These are phyloP conservation scores for Phaseolus coccineus DNA, from an alignment of 331 rosid species.

Conservation along the genomic window DNA sequence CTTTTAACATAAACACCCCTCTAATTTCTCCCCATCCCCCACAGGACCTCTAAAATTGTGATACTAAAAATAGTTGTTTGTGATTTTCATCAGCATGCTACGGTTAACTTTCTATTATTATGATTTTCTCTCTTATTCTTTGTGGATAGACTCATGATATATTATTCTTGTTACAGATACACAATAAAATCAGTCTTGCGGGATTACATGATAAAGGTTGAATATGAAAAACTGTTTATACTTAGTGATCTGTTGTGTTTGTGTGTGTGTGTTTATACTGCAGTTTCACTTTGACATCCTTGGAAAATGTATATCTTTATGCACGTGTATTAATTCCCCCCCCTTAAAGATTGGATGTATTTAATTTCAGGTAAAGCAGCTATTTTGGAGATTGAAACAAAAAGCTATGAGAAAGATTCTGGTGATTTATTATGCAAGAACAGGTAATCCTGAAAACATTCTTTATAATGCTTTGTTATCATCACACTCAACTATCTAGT, in stretches of 20 bases:
- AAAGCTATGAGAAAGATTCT: constrained; percentile 77
- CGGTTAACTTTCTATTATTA: not conserved
- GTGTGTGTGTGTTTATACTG: constrained; percentile 11
- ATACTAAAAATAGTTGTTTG: constrained; percentile 17
- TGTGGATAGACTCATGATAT: constrained; percentile 38
- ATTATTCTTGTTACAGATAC: constrained; percentile 63
- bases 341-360: constrained; percentile 28
- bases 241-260: constrained; percentile 32
- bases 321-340: not conserved
- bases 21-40: constrained; percentile 23
- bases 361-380: constrained; percentile 89
- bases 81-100: constrained; percentile 11
- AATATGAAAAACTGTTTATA: constrained; percentile 37
- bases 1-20: not conserved
- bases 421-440: constrained; percentile 91
- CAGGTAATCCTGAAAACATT: constrained; percentile 59
- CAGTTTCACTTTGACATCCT: constrained; percentile 41
- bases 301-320: constrained; percentile 28
- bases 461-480: constrained; percentile 33
- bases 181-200: constrained; percentile 70
- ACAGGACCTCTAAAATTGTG: not conserved
- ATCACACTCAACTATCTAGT: constrained; percentile 42
- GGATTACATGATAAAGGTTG: constrained; percentile 97
- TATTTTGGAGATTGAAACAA: constrained; percentile 89
- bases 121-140: constrained; percentile 37